Percentiles rank a stretch among this genome's conserved stretches.
These are phyloP conservation scores for Linnemannia schmuckeri DNA, from an alignment of 192 early-diverging fungal genomes.

Conservation along the genomic window DNA sequence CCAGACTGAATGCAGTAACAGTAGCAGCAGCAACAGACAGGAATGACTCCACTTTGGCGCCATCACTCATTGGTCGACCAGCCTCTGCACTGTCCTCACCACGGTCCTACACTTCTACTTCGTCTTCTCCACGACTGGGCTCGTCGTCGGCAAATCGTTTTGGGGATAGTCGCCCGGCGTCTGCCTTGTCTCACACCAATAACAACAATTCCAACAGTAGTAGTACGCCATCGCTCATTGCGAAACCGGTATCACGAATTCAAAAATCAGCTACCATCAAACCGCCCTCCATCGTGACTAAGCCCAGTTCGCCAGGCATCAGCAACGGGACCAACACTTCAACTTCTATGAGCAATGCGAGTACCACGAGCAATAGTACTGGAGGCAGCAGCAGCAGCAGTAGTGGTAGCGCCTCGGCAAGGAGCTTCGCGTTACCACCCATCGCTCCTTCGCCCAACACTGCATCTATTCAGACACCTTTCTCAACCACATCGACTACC, in stretches of 20 bases:
- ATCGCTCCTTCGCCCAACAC: slow-evolving; percentile 22
- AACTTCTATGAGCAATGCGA: not conserved
- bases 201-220: not conserved
- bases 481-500: not conserved
- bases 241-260: slow-evolving; percentile 16
- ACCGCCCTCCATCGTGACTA: slow-evolving; percentile 48
- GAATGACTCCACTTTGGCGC: not conserved
- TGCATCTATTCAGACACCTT: slow-evolving; percentile 3
- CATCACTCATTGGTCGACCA: slow-evolving; percentile 27
- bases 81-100: not conserved
- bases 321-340: not conserved
- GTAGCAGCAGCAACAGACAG: not conserved
- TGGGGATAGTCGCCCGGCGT: slow-evolving; percentile 7
- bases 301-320: slow-evolving; percentile 11
- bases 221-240: slow-evolving; percentile 1
- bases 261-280: slow-evolving; percentile 34
- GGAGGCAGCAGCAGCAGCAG: not conserved
- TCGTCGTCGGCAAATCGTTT: slow-evolving; percentile 11
- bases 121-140: slow-evolving; percentile 22
- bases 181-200: not conserved
- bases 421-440: slow-evolving; percentile 16
- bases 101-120: not conserved
- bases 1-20: slow-evolving; percentile 5
- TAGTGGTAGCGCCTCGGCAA: not conserved
- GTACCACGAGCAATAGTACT: not conserved